Base-by-base conservation (phyloP, 2,329 filamentous ascomycete genomes). In the Westerdykella ornata region DNA sequence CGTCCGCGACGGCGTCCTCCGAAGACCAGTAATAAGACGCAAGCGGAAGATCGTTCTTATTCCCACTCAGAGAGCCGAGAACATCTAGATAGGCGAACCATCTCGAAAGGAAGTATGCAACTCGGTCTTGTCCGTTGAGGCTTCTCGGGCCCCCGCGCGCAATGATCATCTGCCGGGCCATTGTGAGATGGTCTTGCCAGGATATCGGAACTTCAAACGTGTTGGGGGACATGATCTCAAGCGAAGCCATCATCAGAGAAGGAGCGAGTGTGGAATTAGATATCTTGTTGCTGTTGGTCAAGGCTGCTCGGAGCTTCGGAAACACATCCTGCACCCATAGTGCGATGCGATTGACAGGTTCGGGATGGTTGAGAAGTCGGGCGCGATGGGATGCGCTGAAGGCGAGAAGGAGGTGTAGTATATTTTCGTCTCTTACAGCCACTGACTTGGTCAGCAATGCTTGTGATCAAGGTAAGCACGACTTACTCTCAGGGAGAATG, bases 51-150 rank as follows among this genome's bases (percentile, higher is more conserved):
- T 70, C 66, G 38, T 68, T 68, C 38, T 67, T 66, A 47, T 66
- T 71, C 13, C 84, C 84, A 41, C 70, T 81, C 18, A 94, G 70
- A 32, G 79, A 81, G 17, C 85, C 87, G 41, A 92, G 70, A 1
- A 92, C 80, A 56, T 92, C 86, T 15, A 94, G 74, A 63, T 92
- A 92, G 1, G 83, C 84, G 49, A 92, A 84, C 87, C 87, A 94
- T 44, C 84, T 80, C 51, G 79, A 82, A 8, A 92, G 73, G 57
- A 94, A 92, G 39, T 83, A 82, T 40, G 81, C 75, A 41, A 85
- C 72, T 41, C 72, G 64, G 52, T 71, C 64, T 29, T 63, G 52
- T 68, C 73, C 54, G 66, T 65, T 63, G 50, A 76, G 75, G 19
- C 72, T 66, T 38, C 77, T 73, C 8, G 79, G 73, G 15, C 80